Evolutionary conservation across 164 flowering plant species (phyloP).

Genomic region (Tinospora cordifolia): DNA sequence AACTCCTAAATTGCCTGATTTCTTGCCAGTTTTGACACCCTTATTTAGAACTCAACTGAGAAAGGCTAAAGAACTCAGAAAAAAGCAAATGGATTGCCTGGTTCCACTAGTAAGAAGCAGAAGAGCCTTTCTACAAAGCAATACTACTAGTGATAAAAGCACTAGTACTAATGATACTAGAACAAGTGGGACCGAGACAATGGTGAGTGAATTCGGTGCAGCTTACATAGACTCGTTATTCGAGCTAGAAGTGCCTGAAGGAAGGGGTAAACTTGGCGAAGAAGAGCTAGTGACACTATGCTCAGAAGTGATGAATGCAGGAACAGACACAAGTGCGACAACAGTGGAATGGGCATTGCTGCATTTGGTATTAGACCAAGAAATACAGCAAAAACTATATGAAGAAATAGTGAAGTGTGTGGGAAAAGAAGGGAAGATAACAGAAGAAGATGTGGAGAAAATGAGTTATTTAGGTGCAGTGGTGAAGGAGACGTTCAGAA

Average conservation of each 20-base stretch:
- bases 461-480: slow-evolving; percentile 63
- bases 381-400: slow-evolving; percentile 57
- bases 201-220: slow-evolving; percentile 69
- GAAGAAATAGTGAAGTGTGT: slow-evolving; percentile 46
- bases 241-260: slow-evolving; percentile 35
- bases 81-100: slow-evolving; percentile 53
- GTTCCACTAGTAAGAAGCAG: slow-evolving; percentile 53
- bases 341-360: slow-evolving; percentile 72
- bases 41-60: slow-evolving; percentile 48
- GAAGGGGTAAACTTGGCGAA: slow-evolving; percentile 45
- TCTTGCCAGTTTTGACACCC: slow-evolving; percentile 61
- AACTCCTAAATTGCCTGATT: slow-evolving; percentile 72
- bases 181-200: slow-evolving; percentile 26
- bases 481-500: slow-evolving; percentile 71
- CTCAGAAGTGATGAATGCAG: slow-evolving; percentile 77
- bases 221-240: slow-evolving; percentile 79
- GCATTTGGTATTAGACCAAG: slow-evolving; percentile 56
- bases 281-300: slow-evolving; percentile 70
- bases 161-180: slow-evolving; percentile 11
- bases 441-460: slow-evolving; percentile 51
- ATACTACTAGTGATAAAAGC: slow-evolving; percentile 8
- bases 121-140: slow-evolving; percentile 38
- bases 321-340: slow-evolving; percentile 87
- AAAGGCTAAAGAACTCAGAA: slow-evolving; percentile 51
- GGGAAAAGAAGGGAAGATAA: slow-evolving; percentile 40